Evolutionary conservation across 306 rosid genomes (phyloP).

Genomic region (Prunus campanulata): DNA sequence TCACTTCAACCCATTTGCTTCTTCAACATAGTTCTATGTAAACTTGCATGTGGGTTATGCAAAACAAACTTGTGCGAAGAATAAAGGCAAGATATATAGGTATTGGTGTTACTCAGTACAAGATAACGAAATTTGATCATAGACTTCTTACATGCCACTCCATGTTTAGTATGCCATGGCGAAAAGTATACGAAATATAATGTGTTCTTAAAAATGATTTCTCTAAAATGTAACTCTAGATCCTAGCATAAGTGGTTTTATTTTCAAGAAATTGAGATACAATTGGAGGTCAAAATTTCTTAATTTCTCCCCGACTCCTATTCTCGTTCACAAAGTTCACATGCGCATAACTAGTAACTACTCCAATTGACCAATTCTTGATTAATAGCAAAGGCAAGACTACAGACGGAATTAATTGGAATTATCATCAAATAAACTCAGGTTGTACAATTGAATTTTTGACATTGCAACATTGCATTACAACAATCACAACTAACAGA

Average conservation of each 20-base stretch:
- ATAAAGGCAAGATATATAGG: no score
- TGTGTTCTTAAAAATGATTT: not conserved
- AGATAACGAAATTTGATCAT: no score
- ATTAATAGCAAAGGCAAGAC: not conserved
- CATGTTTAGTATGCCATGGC: no score
- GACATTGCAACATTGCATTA: not conserved
- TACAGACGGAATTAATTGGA: not conserved
- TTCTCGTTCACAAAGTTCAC: not conserved
- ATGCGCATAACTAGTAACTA: not conserved
- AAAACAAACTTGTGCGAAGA: no score
- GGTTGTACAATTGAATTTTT: not conserved
- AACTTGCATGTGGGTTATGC: no score
- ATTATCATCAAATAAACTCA: not conserved
- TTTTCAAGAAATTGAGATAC: not conserved
- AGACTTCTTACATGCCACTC: no score
- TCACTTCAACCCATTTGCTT: no score
- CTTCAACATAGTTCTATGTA: no score
- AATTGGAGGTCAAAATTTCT: not conserved
- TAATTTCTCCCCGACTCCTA: not conserved
- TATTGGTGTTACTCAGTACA: no score
- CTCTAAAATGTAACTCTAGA: no score
- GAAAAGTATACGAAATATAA: no score
- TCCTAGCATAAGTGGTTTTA: not conserved
- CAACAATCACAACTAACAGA: not conserved
- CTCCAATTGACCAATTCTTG: not conserved